phyloP scores from a whole-genome alignment of 139 green algal species.

The Chlamydomonas asymmetrica region DNA sequence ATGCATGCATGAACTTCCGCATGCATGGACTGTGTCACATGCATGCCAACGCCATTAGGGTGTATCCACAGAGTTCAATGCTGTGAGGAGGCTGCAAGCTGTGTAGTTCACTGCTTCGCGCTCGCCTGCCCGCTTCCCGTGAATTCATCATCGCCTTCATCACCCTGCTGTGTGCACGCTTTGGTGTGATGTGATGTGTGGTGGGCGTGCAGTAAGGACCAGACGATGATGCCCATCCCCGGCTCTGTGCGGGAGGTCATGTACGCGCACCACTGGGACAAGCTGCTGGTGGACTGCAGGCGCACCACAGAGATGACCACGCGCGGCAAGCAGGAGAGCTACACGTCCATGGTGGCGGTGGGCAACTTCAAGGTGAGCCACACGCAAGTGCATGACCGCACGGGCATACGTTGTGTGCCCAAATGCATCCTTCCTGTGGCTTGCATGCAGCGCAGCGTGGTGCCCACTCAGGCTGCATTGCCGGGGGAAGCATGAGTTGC shows the following conservation, averaged over 20 bases:
- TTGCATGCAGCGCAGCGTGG: not conserved
- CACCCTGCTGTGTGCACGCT: too few relatives aligned
- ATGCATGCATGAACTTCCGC: not conserved
- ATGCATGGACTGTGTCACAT: not conserved
- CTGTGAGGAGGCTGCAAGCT: not conserved
- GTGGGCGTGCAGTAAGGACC: too few relatives aligned
- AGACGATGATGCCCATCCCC: constrained; percentile 19
- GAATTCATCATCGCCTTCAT: not conserved
- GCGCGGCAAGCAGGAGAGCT: constrained; percentile 26
- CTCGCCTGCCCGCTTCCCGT: not conserved
- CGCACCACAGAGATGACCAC: constrained; percentile 1
- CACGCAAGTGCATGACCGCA: not conserved
- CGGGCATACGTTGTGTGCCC: not conserved
- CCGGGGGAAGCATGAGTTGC: not conserved
- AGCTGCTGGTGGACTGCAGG: constrained; percentile 42
- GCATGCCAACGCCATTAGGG: not conserved
- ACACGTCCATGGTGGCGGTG: constrained; percentile 48
- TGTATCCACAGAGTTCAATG: not conserved
- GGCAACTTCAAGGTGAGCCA: constrained; percentile 45
- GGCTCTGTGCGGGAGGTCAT: constrained; percentile 30
- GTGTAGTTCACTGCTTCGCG: not conserved
- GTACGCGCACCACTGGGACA: constrained; percentile 45
- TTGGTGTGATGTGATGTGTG: too few relatives aligned
- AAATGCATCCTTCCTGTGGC: not conserved
- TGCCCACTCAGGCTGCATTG: not conserved